Evolutionary conservation across 2,329 filamentous ascomycete genomes (phyloP), one percentile per base, ranked within the genome.

Genomic region (Amesomyces nigricolor): DNA sequence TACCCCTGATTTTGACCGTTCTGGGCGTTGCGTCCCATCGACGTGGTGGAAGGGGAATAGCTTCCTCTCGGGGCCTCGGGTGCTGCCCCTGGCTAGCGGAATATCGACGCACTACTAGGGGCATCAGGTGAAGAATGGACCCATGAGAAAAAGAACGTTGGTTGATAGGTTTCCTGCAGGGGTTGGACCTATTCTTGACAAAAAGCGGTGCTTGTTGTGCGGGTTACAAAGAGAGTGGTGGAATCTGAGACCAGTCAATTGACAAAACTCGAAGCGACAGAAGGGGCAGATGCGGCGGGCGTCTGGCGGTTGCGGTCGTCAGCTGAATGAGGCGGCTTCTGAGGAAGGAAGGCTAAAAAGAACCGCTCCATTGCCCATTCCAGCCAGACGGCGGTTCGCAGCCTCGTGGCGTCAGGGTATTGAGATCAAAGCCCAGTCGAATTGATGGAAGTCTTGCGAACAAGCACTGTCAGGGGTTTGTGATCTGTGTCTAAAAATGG

Each of bases 1-100:
- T 49, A 26, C 50, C 54, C 56, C 54, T 56, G 53, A 49, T n/a
- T 22, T 52, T 54, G 53, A 30, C 47, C 29, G 26, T 46, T 58
- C 48, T 52, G 53, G 58, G 53, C 22, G 19, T 40, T 53, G 54
- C 26, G 22, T 44, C 30, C 40, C 35, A 50, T 45, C 54, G 50
- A 54, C 52, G 47, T 56, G 30, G 48, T 29, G 45, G 53, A 47
- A 39, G 50, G 56, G 39, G 30, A 51, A 35, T 49, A 11, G 40
- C 32, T 39, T 43, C 32, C 30, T 43, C 42, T 38, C 19, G 10
- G 32, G 39, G 16, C 30, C 22, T 26, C 44, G 51, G 51, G 26
- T 51, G n/a, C 9, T 37, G 22, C 42, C 29, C 43, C 51, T 49
- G 47, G 47, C 47, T 26, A 8, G 38, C 44, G 7, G 29, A 45